phyloP scores from a whole-genome alignment of 495 filamentous ascomycete genomes.

The Podospora appendiculata region DNA sequence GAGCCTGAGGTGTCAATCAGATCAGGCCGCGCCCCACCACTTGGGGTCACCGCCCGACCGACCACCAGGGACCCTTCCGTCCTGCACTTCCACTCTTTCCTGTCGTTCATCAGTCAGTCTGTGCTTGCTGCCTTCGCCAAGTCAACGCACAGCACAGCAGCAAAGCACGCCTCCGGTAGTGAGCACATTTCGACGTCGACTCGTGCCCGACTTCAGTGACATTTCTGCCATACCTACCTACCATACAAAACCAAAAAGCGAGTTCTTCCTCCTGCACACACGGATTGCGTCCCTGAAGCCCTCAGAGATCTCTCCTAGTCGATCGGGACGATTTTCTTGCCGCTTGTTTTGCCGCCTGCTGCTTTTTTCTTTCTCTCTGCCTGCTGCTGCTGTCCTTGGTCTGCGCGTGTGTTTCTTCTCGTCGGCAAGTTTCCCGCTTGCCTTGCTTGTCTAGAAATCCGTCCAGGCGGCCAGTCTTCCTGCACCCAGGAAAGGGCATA shows the following conservation, averaged over 20 bases:
- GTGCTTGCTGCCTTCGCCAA: too few relatives aligned
- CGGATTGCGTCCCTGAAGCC: background rate
- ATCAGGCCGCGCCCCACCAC: too few relatives aligned
- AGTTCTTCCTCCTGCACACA: background rate
- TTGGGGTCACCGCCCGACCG: too few relatives aligned
- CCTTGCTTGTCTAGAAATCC: background rate
- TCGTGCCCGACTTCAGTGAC: conserved; percentile 5
- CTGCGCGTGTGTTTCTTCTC: conserved; percentile 5
- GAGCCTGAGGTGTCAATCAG: too few relatives aligned
- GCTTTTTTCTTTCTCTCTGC: background rate
- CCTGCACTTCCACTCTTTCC: too few relatives aligned
- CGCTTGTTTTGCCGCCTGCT: background rate
- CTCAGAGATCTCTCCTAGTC: background rate
- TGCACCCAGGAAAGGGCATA: background rate
- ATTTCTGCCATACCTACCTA: background rate
- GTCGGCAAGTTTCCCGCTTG: conserved; percentile 4
- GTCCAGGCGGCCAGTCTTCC: background rate
- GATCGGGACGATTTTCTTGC: background rate
- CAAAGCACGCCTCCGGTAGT: background rate
- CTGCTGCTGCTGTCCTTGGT: background rate
- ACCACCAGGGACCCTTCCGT: too few relatives aligned
- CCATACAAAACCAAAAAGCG: background rate
- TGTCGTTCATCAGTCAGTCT: too few relatives aligned
- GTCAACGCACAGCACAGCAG: background rate
- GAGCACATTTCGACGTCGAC: conserved; percentile 1